Conservation (phyloP, 139 green algal genomes). For the Coelastrella sp. region DNA sequence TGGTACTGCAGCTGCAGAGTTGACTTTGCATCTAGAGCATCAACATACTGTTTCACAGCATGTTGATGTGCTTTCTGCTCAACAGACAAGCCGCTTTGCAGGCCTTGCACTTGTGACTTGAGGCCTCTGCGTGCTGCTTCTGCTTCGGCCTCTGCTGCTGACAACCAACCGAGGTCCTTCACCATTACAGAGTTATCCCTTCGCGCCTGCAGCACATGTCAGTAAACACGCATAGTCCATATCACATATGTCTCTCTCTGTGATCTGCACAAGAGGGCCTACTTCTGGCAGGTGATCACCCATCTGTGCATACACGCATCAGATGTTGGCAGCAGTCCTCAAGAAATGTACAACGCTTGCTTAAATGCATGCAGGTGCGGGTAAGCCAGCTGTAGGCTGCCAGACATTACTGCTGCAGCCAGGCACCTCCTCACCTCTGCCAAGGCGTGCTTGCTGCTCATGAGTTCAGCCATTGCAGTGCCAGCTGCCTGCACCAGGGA, state of each 20-base stretch:
- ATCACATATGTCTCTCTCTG: too few relatives aligned
- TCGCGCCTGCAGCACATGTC: neutral
- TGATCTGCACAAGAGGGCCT: too few relatives aligned
- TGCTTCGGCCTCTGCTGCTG: conserved; percentile 32
- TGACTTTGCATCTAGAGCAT: conserved; percentile 56
- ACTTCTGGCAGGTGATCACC: too few relatives aligned
- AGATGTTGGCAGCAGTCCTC: neutral
- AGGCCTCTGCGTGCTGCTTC: conserved; percentile 3
- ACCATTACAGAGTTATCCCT: conserved; percentile 19
- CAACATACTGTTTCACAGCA: conserved; percentile 60
- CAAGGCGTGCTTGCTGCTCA: conserved; percentile 64
- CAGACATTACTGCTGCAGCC: too few relatives aligned
- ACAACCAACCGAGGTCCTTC: conserved; percentile 29
- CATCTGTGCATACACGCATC: neutral
- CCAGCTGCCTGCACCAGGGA: conserved; percentile 58
- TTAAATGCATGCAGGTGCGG: too few relatives aligned
- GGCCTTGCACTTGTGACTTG: conserved; percentile 2
- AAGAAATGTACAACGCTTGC: neutral
- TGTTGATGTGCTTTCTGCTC: conserved; percentile 64
- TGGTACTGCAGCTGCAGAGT: conserved; percentile 47
- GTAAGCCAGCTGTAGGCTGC: neutral
- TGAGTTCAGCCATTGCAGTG: conserved; percentile 61
- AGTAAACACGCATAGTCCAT: neutral
- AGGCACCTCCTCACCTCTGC: conserved; percentile 46
- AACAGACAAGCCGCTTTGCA: conserved; percentile 34